Base-by-base conservation (phyloP, 805 yeast genomes). In the Spencermartinsiella europaea region DNA sequence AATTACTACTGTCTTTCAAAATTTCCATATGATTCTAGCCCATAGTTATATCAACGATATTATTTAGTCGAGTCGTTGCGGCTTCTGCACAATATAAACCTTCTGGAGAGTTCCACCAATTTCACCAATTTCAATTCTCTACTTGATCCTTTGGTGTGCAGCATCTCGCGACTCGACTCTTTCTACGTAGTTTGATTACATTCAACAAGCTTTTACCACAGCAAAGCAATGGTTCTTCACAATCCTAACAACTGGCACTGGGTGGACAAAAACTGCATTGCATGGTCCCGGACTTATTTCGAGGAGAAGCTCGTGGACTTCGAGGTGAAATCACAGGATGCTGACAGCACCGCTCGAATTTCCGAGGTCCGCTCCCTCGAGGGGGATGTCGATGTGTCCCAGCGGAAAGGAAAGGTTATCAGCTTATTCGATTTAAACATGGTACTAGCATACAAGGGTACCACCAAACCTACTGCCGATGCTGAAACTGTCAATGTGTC, bases 171-270 rank as follows among this genome's bases (percentile, higher is more conserved):
- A n/a, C n/a, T n/a, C n/a, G n/a, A n/a, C n/a, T n/a, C n/a, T n/a
- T n/a, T n/a, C n/a, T n/a, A n/a, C n/a, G n/a, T n/a, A n/a, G n/a
- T n/a, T n/a, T n/a, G n/a, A n/a, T n/a, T n/a, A n/a, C n/a, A n/a
- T n/a, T n/a, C n/a, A n/a, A n/a, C n/a, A n/a, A n/a, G n/a, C n/a
- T n/a, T n/a, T n/a, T n/a, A n/a, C n/a, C n/a, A n/a, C n/a, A n/a
- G n/a, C n/a, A n/a, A 25, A 25, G 10, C 33, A 22, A 91, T 91
- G 97, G 97, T 86, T 35, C 90, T 93, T 27, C 84, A 88, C 69
- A 93, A 91, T 75, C 98, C 98, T 34, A 93, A 93, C 68, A 91
- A 91, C 71, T 91, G 99, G 99, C 99, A 93, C 74, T 93, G 98
- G 98, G 97, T 90, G 52, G 97, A 91, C 69, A 91, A 91, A 67